A percentile compares a stretch with the other conserved stretches of the same genome.
Conservation (phyloP, 768 basidiomycete genomes). For the Macrolepiota albuminosa region DNA sequence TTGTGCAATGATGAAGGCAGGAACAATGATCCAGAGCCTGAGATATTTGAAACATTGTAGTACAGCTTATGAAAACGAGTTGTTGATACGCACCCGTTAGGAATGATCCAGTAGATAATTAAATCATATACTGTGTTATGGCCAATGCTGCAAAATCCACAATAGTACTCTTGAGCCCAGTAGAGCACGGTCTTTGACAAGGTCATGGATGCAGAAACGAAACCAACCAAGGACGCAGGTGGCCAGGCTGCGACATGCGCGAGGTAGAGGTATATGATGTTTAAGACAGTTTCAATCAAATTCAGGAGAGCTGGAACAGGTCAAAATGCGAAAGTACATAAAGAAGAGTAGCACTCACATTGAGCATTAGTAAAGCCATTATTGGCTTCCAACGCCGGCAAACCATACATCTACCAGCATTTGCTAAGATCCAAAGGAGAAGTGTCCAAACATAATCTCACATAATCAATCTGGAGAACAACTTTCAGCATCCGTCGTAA, state of each 20-base stretch:
- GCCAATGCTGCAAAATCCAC: constrained; percentile 65
- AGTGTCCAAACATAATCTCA: constrained; percentile 7
- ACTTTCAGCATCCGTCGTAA: constrained; percentile 11
- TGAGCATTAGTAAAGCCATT: constrained; percentile 87
- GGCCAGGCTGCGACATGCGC: constrained; percentile 59
- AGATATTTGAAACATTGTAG: neutral
- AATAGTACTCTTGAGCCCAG: constrained; percentile 74
- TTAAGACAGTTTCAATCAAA: constrained; percentile 72
- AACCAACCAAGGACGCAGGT: constrained; percentile 69
- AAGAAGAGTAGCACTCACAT: constrained; percentile 38
- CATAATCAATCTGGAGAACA: constrained; percentile 27
- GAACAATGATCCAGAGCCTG: constrained; percentile 78
- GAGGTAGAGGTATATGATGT: constrained; percentile 71
- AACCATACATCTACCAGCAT: constrained; percentile 60
- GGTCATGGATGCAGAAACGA: constrained; percentile 71
- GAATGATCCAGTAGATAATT: constrained; percentile 63
- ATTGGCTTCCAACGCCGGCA: constrained; percentile 54
- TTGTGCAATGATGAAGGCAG: constrained; percentile 50
- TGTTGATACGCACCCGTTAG: constrained; percentile 60
- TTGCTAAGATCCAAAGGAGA: neutral
- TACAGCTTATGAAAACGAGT: neutral
- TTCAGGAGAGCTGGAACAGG: constrained; percentile 64
- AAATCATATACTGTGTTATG: constrained; percentile 59
- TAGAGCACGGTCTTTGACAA: constrained; percentile 85
- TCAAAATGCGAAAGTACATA: neutral